Percentiles rank a stretch among this genome's conserved stretches.
phyloP scores from a whole-genome alignment of 768 basidiomycete species.

The Lactarius sanguifluus region DNA sequence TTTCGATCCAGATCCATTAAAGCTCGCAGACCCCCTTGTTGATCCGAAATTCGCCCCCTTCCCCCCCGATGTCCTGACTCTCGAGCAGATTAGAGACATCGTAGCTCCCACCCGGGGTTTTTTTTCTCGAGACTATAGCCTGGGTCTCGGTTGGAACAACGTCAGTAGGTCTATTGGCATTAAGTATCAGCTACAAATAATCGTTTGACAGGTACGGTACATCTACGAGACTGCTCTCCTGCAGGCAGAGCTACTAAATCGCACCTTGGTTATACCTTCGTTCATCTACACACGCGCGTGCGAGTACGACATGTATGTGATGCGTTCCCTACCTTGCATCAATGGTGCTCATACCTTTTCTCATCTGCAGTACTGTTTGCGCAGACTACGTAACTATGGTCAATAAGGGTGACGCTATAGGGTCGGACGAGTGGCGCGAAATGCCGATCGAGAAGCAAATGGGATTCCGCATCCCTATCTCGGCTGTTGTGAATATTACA shows the following conservation, averaged over 20 bases:
- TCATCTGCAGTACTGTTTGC: conserved; percentile 36
- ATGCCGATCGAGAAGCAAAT: conserved; percentile 40
- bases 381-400: conserved; percentile 45
- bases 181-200: conserved; percentile 7
- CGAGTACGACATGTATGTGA: conserved; percentile 41
- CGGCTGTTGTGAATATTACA: conserved; percentile 44
- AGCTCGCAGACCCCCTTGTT: background rate
- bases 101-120: conserved; percentile 43
- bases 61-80: conserved; percentile 29
- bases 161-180: conserved; percentile 33
- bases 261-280: conserved; percentile 46
- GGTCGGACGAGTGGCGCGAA: conserved; percentile 44
- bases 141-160: conserved; percentile 50
- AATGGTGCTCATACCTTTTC: background rate
- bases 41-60: background rate
- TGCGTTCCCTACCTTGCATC: conserved; percentile 16
- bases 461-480: conserved; percentile 40
- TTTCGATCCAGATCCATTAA: background rate
- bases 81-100: conserved; percentile 38
- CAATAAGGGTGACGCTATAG: conserved; percentile 45
- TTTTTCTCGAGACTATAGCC: conserved; percentile 45
- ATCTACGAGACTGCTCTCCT: conserved; percentile 48
- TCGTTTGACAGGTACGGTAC: conserved; percentile 43
- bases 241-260: conserved; percentile 44
- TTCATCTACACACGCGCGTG: conserved; percentile 48